These are phyloP conservation scores for Penicillium fuscoglaucum DNA, from an alignment of 2,329 filamentous ascomycete genomes.

Conservation along the genomic window DNA sequence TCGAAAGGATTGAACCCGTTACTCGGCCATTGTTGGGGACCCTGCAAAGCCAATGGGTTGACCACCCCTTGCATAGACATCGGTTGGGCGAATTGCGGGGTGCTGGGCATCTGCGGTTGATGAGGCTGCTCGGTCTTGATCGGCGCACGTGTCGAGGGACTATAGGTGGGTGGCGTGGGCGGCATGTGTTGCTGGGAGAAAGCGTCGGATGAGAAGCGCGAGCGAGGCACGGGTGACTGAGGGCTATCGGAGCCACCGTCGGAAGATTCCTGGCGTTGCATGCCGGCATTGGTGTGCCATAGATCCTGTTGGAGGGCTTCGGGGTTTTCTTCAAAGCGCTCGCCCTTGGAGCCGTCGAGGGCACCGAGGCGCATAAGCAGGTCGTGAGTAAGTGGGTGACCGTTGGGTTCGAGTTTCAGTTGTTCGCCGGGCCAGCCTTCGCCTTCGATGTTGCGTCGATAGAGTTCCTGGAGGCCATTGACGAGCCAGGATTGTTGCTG, in stretches of 20 bases:
- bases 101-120: conserved; percentile 22
- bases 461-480: conserved; percentile 61
- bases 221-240: conserved; percentile 41
- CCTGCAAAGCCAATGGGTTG: conserved; percentile 39
- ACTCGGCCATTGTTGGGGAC: conserved; percentile 30
- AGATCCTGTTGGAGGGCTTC: conserved; percentile 57
- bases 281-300: conserved; percentile 54
- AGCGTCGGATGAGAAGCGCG: conserved; percentile 33
- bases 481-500: conserved; percentile 65
- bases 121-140: conserved; percentile 31
- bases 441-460: conserved; percentile 53
- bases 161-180: conserved; percentile 45
- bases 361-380: conserved; percentile 61
- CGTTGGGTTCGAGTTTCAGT: conserved; percentile 53
- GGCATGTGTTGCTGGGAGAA: conserved; percentile 36
- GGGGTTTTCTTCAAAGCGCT: conserved; percentile 60
- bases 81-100: conserved; percentile 25
- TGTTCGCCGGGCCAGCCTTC: conserved; percentile 58
- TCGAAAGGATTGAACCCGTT: conserved; percentile 32
- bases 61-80: conserved; percentile 39
- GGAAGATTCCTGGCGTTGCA: conserved; percentile 55
- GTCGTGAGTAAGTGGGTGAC: conserved; percentile 63
- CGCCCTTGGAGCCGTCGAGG: conserved; percentile 54
- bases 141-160: conserved; percentile 32
- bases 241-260: conserved; percentile 60